A percentile compares a stretch with the other conserved stretches of the same genome.
Evolutionary conservation across 768 basidiomycete genomes (phyloP).

Genomic region (Auricularia auricula-judae): DNA sequence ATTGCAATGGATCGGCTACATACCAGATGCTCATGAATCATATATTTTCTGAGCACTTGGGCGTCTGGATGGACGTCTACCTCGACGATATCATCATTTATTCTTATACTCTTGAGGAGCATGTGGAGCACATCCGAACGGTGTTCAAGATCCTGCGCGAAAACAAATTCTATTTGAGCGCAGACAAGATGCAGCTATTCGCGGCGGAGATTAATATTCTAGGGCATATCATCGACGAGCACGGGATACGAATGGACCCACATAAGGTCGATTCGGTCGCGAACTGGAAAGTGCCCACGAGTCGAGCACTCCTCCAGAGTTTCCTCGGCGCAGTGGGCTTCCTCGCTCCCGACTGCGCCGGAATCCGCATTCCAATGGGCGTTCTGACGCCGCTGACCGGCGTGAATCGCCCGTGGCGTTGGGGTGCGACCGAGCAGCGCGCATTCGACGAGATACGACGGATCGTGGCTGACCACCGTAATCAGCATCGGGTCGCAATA

Average conservation of each 20-base stretch:
- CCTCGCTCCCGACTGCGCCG: conserved; percentile 11
- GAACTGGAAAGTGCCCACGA: conserved; percentile 15
- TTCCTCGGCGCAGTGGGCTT: conserved; percentile 14
- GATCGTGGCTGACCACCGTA: conserved; percentile 1
- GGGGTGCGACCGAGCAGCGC: conserved; percentile 12
- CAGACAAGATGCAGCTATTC: conserved; percentile 22
- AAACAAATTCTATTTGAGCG: conserved; percentile 28
- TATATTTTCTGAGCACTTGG: conserved; percentile 23
- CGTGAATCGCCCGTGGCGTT: conserved; percentile 7
- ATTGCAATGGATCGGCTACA: conserved; percentile 25
- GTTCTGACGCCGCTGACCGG: conserved; percentile 8
- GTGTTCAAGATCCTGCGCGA: conserved; percentile 23
- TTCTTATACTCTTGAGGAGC: conserved; percentile 19
- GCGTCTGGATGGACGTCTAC: conserved; percentile 24
- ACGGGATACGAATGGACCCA: conserved; percentile 16
- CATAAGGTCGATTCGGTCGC: conserved; percentile 13
- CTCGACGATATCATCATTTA: conserved; percentile 26
- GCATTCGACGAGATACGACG: conserved; percentile 9
- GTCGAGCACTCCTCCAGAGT: conserved; percentile 5
- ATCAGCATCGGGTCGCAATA: not conserved
- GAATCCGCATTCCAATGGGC: conserved; percentile 9
- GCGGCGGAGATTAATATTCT: conserved; percentile 3
- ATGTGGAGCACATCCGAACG: conserved; percentile 18
- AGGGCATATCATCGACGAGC: conserved; percentile 9
- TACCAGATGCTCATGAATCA: conserved; percentile 35